phyloP scores from a whole-genome alignment of 306 rosid species.

The Rosa lucieae region DNA sequence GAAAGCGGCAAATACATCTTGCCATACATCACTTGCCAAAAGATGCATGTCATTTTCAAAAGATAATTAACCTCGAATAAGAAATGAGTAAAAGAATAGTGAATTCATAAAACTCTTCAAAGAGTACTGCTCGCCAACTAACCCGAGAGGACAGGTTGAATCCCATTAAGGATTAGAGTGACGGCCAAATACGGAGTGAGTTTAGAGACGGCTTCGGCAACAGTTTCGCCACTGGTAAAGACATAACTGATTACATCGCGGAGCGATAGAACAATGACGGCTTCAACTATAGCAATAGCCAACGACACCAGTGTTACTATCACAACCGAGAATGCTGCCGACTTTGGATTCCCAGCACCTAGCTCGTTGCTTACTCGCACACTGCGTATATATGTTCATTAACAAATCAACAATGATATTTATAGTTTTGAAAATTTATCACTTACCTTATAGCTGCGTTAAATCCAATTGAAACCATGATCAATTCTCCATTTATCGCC shows the following conservation, averaged over 20 bases:
- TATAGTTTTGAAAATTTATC: not conserved
- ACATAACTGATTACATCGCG: constrained; percentile 66
- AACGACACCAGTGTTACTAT: constrained; percentile 45
- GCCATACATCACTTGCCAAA: not conserved
- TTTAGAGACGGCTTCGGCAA: constrained; percentile 59
- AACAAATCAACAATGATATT: not conserved
- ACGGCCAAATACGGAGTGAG: constrained; percentile 56
- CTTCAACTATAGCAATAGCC: constrained; percentile 41
- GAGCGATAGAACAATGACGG: constrained; percentile 40
- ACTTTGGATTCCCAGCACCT: constrained; percentile 65
- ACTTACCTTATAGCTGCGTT: constrained; percentile 76
- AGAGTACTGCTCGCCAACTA: not conserved
- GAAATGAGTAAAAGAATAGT: not conserved
- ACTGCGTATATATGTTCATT: constrained; percentile 21
- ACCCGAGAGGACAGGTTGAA: constrained; percentile 82
- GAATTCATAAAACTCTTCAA: not conserved
- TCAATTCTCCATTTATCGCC: constrained; percentile 38
- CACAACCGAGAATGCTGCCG: constrained; percentile 59
- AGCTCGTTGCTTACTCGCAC: constrained; percentile 74
- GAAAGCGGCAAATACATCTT: not conserved
- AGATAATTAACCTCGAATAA: not conserved
- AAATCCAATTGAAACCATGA: constrained; percentile 59
- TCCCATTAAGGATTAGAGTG: constrained; percentile 63
- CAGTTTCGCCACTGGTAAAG: constrained; percentile 56
- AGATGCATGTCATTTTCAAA: not conserved